Percentiles rank a stretch among this genome's conserved stretches.
Conservation (phyloP, 2,329 filamentous ascomycete genomes). For the Chrysosporium keratinophilum region DNA sequence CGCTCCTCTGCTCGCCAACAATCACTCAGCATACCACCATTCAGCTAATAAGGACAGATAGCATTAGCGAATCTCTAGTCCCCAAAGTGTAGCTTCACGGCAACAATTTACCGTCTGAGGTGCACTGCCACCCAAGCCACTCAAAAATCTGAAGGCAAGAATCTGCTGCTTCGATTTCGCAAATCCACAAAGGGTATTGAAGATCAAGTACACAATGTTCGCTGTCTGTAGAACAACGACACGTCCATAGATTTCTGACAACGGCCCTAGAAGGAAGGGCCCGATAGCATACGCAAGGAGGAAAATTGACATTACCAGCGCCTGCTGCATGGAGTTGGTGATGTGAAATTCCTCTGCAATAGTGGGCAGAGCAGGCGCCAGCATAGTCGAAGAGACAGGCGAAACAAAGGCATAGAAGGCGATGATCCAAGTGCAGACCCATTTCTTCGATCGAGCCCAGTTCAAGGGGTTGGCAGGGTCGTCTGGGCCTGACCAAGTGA, state of each 20-base stretch:
- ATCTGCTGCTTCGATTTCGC: slow-evolving; percentile 44
- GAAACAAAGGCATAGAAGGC: slow-evolving; percentile 52
- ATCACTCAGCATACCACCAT: slow-evolving; percentile 46
- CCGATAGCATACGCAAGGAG: slow-evolving; percentile 46
- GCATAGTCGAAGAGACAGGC: slow-evolving; percentile 54
- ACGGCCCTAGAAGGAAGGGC: slow-evolving; percentile 42
- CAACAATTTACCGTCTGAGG: slow-evolving; percentile 38
- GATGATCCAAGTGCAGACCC: slow-evolving; percentile 46
- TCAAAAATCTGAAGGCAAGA: slow-evolving; percentile 49
- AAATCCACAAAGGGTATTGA: slow-evolving; percentile 52
- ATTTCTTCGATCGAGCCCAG: slow-evolving; percentile 48
- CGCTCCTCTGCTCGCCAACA: slow-evolving; percentile 52
- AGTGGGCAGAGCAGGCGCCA: slow-evolving; percentile 42
- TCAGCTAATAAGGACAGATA: slow-evolving; percentile 26
- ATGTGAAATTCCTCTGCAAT: slow-evolving; percentile 49
- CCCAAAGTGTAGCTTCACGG: neutral
- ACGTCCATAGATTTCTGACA: slow-evolving; percentile 49
- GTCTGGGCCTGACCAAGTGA: slow-evolving; percentile 43
- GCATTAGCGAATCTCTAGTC: neutral
- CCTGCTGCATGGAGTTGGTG: slow-evolving; percentile 33
- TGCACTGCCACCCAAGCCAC: slow-evolving; percentile 50
- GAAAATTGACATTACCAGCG: slow-evolving; percentile 47
- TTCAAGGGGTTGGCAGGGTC: slow-evolving; percentile 42
- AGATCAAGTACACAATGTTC: slow-evolving; percentile 47
- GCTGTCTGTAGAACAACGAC: slow-evolving; percentile 45